phyloP scores from a whole-genome alignment of 1,139 yeast species.

The Yamadazyma triangularis region DNA sequence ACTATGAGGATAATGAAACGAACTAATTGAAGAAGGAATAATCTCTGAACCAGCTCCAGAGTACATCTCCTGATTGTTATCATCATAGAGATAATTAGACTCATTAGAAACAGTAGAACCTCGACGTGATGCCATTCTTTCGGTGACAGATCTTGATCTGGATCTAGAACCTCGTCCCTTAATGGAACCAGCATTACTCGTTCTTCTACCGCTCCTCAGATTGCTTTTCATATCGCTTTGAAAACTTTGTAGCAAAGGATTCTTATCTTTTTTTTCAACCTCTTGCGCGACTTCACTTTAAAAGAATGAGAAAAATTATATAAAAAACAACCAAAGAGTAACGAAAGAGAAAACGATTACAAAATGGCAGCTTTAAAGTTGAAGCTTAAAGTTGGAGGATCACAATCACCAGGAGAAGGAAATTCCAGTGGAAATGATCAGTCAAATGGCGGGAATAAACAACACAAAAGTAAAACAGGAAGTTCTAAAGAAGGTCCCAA shows the following conservation, averaged over 20 bases:
- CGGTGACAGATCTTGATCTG: background rate
- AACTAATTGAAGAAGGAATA: conserved; percentile 84
- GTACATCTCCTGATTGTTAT: conserved; percentile 65
- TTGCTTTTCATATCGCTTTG: background rate
- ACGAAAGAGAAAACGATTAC: too few relatives aligned
- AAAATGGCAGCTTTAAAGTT: conserved; percentile 7
- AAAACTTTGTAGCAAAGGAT: background rate
- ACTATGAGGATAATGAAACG: conserved; percentile 74
- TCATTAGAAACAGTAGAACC: conserved; percentile 40
- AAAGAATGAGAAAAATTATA: too few relatives aligned
- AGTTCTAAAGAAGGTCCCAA: conserved; percentile 16
- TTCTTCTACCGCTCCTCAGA: background rate
- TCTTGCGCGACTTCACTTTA: too few relatives aligned
- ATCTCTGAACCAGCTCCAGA: conserved; percentile 90
- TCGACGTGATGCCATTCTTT: conserved; percentile 10
- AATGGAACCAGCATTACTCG: background rate
- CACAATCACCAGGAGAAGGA: background rate
- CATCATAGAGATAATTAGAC: conserved; percentile 32
- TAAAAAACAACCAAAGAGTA: too few relatives aligned
- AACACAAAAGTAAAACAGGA: background rate
- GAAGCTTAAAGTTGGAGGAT: conserved; percentile 2
- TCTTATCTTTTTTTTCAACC: too few relatives aligned
- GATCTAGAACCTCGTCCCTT: conserved; percentile 1
- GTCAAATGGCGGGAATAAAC: conserved; percentile 4
- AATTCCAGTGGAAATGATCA: conserved; percentile 11